These are phyloP conservation scores for Gossypioides kirkii DNA, from an alignment of 345 rosid species.

Conservation along the genomic window DNA sequence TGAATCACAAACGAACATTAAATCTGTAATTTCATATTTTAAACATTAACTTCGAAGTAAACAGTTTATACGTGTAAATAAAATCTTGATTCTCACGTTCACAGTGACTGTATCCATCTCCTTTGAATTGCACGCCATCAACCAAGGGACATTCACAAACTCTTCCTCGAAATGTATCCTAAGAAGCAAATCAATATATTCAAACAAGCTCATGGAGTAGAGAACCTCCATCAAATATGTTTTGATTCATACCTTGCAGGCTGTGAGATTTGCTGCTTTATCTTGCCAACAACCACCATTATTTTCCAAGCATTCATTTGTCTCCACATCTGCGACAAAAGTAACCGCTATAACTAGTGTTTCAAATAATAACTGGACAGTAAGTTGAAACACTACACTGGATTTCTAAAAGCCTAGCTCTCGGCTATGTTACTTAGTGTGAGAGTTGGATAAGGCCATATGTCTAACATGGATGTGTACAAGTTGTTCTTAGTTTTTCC, in stretches of 20 bases:
- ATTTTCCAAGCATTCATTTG: constrained; percentile 91
- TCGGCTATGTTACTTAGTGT: neutral
- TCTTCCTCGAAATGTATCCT: constrained; percentile 98
- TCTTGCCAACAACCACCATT: constrained; percentile 27
- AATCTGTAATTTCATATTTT: neutral
- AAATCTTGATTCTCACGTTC: constrained; percentile 52
- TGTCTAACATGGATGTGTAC: neutral
- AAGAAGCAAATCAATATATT: constrained; percentile 13
- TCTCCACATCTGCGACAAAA: constrained; percentile 68
- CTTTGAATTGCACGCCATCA: constrained; percentile 90
- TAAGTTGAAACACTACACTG: constrained; percentile 3
- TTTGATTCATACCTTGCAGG: constrained; percentile 73
- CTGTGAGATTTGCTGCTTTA: constrained; percentile 69
- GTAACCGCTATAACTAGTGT: neutral
- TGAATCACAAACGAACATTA: neutral
- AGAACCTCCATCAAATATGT: constrained; percentile 1
- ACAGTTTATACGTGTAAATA: neutral
- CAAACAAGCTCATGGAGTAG: neutral
- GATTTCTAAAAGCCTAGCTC: neutral
- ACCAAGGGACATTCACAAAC: constrained; percentile 88
- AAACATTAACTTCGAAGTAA: neutral
- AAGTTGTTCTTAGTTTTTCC: neutral
- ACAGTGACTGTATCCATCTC: constrained; percentile 94
- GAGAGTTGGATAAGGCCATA: neutral
- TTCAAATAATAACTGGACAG: neutral